Evolutionary conservation across 768 basidiomycete genomes (phyloP), one percentile per base, ranked within the genome.

Genomic region (Chlorophyllum brunneum): DNA sequence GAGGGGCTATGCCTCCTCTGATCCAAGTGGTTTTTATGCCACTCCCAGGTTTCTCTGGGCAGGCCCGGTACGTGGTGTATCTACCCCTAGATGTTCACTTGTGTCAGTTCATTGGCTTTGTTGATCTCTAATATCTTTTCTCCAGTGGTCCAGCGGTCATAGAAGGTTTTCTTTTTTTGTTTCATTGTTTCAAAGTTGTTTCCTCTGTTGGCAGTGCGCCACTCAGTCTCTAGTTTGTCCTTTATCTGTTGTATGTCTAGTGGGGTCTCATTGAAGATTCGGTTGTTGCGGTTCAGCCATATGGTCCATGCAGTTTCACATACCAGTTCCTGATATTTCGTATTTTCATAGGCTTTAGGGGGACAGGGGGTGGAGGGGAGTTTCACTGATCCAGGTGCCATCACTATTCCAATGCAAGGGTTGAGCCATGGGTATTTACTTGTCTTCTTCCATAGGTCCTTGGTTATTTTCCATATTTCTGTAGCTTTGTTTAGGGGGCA

Each of bases 401-500:
- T 48, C 1, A 58, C 36, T 42, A 38, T 49, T 10, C 43, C 42
- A 7, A 30, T 23, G 5, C n/a, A 16, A 23, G 26, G 29, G 38
- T n/a, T 6, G 1, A 31, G 15, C 57, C 40, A 52, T 16, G 20
- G 31, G 15, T 54, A 4, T 23, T 3, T 7, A 3, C 22, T 48
- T 2, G 27, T 16, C 23, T 41, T 59, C 1, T 18, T 33, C 56
- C 50, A 59, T 16, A 53, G 11, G 26, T 38, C 22, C 48, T 57
- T 39, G 20, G 51, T 43, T 38, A 38, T 33, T 46, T 48, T 18
- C 56, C 53, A 59, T 29, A 53, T 50, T 22, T 20, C 36, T 2
- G 6, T 22, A 20, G 31, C 27, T 0, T 39, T 40, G 10, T 45
- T 45, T 38, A 42, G 4, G 18, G 41, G 6, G 24, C 58, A 61